A percentile compares a stretch with the other conserved stretches of the same genome.
These are phyloP conservation scores for Millerozyma miso DNA, from an alignment of 805 yeast species.

Conservation along the genomic window DNA sequence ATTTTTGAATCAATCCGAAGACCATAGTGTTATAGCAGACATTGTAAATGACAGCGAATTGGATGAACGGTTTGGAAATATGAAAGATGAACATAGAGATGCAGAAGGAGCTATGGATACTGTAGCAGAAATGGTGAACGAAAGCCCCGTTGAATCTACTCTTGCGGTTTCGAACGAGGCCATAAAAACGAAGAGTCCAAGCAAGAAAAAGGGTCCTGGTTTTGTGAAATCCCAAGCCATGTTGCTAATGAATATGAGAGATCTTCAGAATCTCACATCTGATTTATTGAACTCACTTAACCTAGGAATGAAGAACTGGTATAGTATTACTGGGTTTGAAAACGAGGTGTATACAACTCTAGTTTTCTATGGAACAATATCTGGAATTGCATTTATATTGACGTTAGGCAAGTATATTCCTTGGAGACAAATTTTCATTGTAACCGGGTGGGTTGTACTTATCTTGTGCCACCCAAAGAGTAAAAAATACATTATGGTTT, in stretches of 20 bases:
- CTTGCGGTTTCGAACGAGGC: neutral
- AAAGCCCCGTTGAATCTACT: slow-evolving; percentile 3
- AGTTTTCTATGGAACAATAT: slow-evolving; percentile 38
- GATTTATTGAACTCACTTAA: slow-evolving; percentile 49
- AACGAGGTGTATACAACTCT: slow-evolving; percentile 67
- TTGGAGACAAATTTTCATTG: slow-evolving; percentile 57
- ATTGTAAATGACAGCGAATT: slow-evolving; percentile 9
- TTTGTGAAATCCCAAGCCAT: slow-evolving; percentile 33
- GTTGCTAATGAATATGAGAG: slow-evolving; percentile 62
- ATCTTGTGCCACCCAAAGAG: slow-evolving; percentile 57
- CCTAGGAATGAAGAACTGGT: slow-evolving; percentile 49
- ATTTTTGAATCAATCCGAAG: slow-evolving; percentile 26
- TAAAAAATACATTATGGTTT: slow-evolving; percentile 24
- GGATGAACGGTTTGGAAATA: neutral
- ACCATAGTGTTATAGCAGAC: slow-evolving; percentile 31
- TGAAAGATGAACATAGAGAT: neutral
- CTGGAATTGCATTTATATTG: slow-evolving; percentile 32
- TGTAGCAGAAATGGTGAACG: neutral
- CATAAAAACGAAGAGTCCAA: neutral
- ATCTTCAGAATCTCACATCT: slow-evolving; percentile 63
- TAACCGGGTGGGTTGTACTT: slow-evolving; percentile 53
- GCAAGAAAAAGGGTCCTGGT: slow-evolving; percentile 13
- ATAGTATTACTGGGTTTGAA: slow-evolving; percentile 63
- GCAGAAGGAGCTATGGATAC: neutral
- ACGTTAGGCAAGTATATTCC: slow-evolving; percentile 54